phyloP scores from a whole-genome alignment of 306 rosid species.

The Corylus avellana region DNA sequence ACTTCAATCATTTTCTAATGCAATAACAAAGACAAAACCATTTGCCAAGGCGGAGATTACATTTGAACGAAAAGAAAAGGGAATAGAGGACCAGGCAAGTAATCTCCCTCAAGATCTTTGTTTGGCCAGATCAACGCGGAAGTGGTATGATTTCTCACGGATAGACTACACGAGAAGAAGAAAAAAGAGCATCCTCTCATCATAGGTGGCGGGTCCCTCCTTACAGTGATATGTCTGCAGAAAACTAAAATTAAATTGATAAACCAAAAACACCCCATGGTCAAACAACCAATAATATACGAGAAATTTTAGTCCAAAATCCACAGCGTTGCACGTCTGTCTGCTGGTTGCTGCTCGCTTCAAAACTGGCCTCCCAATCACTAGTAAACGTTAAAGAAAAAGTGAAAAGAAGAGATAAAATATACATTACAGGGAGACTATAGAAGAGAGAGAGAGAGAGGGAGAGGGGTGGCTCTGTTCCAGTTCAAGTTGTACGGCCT shows the following conservation, averaged over 20 bases:
- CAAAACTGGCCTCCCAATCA: neutral
- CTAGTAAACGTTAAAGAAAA: neutral
- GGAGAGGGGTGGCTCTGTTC: neutral
- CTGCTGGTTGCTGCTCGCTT: neutral
- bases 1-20: no score
- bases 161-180: neutral
- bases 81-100: no score
- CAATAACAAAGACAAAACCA: no score
- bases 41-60: no score
- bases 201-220: neutral
- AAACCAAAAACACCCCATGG: no score
- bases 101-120: neutral
- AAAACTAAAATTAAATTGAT: no score
- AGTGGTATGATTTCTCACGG: neutral
- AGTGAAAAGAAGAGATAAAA: neutral
- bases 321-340: neutral
- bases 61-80: no score
- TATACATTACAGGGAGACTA: no score
- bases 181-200: neutral
- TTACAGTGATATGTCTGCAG: no score
- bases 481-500: constrained; percentile 8
- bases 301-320: neutral
- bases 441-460: neutral
- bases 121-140: neutral
- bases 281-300: neutral